These are phyloP conservation scores for Sambucus nigra DNA, from an alignment of 129 eudicot species.

Conservation along the genomic window DNA sequence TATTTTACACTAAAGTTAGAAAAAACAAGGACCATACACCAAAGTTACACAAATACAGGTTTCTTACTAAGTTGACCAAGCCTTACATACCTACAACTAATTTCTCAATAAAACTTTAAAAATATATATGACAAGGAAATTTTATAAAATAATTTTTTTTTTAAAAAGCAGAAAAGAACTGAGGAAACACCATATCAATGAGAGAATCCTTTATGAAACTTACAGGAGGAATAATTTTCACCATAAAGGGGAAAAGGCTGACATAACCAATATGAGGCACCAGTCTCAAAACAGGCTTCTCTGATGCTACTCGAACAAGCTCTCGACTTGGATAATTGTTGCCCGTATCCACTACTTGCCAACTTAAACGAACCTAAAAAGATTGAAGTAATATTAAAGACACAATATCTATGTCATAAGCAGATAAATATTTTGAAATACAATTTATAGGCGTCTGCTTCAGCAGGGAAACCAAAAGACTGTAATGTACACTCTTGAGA, in stretches of 20 bases:
- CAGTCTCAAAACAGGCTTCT: conserved; percentile 51
- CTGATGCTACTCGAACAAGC: conserved; percentile 71
- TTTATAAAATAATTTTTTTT: too few species aligned
- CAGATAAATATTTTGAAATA: not conserved
- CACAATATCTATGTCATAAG: not conserved
- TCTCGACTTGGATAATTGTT: conserved; percentile 50
- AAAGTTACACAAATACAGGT: too few species aligned
- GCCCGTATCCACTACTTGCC: conserved; percentile 39
- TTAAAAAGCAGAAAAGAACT: not conserved
- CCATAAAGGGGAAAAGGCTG: conserved; percentile 91
- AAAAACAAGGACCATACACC: too few species aligned
- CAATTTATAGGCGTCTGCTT: not conserved
- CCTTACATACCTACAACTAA: too few species aligned
- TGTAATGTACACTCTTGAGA: too few species aligned
- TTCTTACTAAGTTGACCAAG: too few species aligned
- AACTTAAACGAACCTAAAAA: conserved; percentile 68
- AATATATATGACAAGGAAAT: too few species aligned
- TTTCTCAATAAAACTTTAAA: too few species aligned
- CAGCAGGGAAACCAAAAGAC: too few species aligned
- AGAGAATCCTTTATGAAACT: conserved; percentile 26
- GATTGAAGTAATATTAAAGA: not conserved
- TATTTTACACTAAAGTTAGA: too few species aligned
- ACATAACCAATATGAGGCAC: conserved; percentile 98
- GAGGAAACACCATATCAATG: not conserved
- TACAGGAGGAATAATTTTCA: conserved; percentile 83